Conservation (phyloP, 805 yeast species). For the Teunomyces tritomae region DNA sequence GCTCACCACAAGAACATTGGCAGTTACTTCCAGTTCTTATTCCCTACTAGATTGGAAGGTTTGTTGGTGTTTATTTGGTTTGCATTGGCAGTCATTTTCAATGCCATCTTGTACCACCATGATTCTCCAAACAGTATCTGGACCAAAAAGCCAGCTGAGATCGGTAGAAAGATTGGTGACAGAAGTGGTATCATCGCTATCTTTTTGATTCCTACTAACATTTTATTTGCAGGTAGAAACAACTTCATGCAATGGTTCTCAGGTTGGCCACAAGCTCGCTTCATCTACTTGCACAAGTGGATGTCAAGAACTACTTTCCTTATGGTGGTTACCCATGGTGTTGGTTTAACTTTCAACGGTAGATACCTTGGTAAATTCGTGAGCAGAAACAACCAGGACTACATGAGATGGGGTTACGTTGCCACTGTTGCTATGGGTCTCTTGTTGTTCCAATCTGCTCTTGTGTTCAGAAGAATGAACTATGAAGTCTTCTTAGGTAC, state of each 20-base stretch:
- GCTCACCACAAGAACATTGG: conserved; percentile 12
- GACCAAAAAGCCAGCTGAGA: conserved; percentile 23
- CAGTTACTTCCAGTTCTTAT: conserved; percentile 17
- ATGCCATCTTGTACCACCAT: conserved; percentile 23
- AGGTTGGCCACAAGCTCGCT: conserved; percentile 47
- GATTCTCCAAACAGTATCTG: conserved; percentile 24
- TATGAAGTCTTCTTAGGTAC: conserved; percentile 50
- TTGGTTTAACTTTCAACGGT: conserved; percentile 30
- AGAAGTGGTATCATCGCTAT: conserved; percentile 51
- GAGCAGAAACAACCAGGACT: conserved; percentile 25
- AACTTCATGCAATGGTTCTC: conserved; percentile 21
- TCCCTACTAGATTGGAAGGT: conserved; percentile 55
- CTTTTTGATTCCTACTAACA: conserved; percentile 55
- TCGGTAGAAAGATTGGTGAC: conserved; percentile 48
- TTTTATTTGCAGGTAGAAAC: conserved; percentile 57
- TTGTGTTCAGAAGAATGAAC: conserved; percentile 46
- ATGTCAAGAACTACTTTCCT: conserved; percentile 50
- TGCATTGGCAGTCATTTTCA: conserved; percentile 28
- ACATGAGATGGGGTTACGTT: conserved; percentile 35
- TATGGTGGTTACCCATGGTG: conserved; percentile 52
- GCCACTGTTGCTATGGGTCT: conserved; percentile 34
- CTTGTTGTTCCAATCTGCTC: conserved; percentile 48
- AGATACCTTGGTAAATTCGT: conserved; percentile 31
- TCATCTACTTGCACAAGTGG: conserved; percentile 67
- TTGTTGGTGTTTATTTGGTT: conserved; percentile 41